These are phyloP conservation scores for Microbotryomycetes sp. DNA, from an alignment of 1,284 basidiomycete species.

Conservation along the genomic window DNA sequence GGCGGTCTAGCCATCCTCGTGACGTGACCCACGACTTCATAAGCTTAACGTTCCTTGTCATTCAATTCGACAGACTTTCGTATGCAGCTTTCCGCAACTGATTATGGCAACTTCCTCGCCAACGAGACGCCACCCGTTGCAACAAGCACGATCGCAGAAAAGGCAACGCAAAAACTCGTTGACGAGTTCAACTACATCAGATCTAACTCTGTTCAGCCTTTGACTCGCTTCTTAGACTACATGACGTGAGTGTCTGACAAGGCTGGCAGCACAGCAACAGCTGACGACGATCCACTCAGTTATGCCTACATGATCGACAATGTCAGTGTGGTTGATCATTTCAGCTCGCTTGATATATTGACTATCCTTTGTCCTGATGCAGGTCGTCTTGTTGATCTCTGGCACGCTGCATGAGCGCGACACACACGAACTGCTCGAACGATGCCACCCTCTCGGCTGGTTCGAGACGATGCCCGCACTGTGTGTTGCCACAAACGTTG, in stretches of 20 bases:
- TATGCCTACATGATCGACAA: constrained; percentile 99
- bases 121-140: constrained; percentile 94
- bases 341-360: not conserved
- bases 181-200: constrained; percentile 95
- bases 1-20: constrained; percentile 36
- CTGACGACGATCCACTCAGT: constrained; percentile 45
- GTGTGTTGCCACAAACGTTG: constrained; percentile 99
- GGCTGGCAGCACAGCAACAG: not conserved
- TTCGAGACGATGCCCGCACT: constrained; percentile 99
- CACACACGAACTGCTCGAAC: constrained; percentile 90
- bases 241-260: constrained; percentile 61
- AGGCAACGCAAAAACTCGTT: constrained; percentile 88
- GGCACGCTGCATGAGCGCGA: constrained; percentile 96
- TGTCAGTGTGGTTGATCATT: constrained; percentile 39
- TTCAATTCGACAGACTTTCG: constrained; percentile 60
- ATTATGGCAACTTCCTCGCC: constrained; percentile 97
- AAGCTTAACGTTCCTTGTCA: constrained; percentile 34
- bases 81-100: constrained; percentile 88
- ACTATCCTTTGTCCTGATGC: not conserved
- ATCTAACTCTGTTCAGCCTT: constrained; percentile 81
- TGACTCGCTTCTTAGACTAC: constrained; percentile 93
- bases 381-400: constrained; percentile 85
- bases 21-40: constrained; percentile 20
- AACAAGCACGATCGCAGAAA: constrained; percentile 90
- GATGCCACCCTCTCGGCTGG: constrained; percentile 93